A percentile compares a stretch with the other conserved stretches of the same genome.
phyloP scores from a whole-genome alignment of 2,329 filamentous ascomycete genomes.

The Calonectria leucothoes region DNA sequence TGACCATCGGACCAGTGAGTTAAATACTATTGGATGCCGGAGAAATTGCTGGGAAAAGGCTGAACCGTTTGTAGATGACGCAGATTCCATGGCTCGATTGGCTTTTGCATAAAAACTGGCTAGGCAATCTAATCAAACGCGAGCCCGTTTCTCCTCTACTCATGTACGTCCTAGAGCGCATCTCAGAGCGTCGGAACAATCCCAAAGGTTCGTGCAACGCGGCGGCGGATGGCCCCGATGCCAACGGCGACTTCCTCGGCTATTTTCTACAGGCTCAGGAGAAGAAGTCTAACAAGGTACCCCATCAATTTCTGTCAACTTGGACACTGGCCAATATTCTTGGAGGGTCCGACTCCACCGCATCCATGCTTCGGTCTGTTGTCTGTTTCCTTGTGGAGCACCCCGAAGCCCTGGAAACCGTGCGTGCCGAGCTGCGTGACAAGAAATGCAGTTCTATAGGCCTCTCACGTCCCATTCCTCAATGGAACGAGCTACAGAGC shows the following conservation, averaged over 20 bases:
- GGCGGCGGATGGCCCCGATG: neutral
- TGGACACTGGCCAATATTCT: neutral
- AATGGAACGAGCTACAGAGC: neutral
- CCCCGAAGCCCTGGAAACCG: neutral
- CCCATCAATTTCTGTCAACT: neutral
- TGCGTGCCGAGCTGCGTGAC: neutral
- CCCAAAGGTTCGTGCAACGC: neutral
- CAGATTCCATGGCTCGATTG: neutral
- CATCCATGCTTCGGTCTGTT: neutral
- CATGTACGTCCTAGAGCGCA: neutral
- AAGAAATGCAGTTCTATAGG: neutral
- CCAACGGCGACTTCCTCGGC: neutral
- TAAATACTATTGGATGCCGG: neutral
- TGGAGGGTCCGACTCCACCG: neutral
- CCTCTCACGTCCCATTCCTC: neutral
- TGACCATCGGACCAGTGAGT: neutral
- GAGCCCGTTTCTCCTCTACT: neutral
- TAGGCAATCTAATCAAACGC: neutral
- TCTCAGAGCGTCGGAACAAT: neutral
- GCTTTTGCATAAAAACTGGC: neutral
- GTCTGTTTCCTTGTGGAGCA: neutral
- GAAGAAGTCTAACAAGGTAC: neutral
- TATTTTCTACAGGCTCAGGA: neutral
- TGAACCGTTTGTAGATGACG: neutral
- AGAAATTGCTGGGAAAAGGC: neutral